These are phyloP conservation scores for Atkinsonella texensis DNA, from an alignment of 2,329 filamentous ascomycete species.

Conservation along the genomic window DNA sequence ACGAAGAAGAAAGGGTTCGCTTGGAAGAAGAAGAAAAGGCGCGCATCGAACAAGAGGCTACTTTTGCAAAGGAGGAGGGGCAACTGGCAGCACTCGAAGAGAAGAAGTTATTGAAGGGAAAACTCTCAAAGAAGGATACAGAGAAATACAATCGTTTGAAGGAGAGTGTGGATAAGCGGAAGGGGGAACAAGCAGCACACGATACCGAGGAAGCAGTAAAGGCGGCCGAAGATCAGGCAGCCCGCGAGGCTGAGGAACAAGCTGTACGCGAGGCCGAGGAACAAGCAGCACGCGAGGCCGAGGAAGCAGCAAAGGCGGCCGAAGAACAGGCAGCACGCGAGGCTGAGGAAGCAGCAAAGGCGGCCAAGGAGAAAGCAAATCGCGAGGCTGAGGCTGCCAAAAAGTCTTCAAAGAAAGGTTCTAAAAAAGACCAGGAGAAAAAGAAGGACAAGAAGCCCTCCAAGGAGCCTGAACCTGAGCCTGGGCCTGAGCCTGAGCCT, in stretches of 20 bases:
- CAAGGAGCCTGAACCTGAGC: constrained; percentile 8
- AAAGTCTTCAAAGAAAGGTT: constrained; percentile 29
- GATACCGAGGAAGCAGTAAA: constrained; percentile 4
- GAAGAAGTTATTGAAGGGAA: constrained; percentile 39
- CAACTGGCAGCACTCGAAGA: constrained; percentile 29
- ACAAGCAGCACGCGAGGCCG: constrained; percentile 15
- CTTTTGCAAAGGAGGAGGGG: constrained; percentile 19
- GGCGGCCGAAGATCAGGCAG: constrained; percentile 13
- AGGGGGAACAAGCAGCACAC: constrained; percentile 17
- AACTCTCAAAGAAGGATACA: constrained; percentile 31
- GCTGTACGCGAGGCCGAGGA: constrained; percentile 10
- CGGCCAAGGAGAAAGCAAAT: constrained; percentile 18
- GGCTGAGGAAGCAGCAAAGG: constrained; percentile 17
- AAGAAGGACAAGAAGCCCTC: constrained; percentile 11
- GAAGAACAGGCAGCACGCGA: constrained; percentile 24
- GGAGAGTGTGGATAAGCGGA: constrained; percentile 21
- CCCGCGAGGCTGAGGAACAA: constrained; percentile 16
- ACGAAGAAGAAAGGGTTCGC: constrained; percentile 14
- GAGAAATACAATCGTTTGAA: constrained; percentile 29
- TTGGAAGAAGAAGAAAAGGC: constrained; percentile 15
- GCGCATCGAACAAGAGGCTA: constrained; percentile 13
- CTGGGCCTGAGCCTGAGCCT: constrained; percentile 8
- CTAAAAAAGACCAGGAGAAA: constrained; percentile 15
- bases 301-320: constrained; percentile 15
- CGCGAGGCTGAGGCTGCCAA: constrained; percentile 19